Base-by-base conservation (phyloP, 805 yeast species). In the Lachancea cidri region DNA sequence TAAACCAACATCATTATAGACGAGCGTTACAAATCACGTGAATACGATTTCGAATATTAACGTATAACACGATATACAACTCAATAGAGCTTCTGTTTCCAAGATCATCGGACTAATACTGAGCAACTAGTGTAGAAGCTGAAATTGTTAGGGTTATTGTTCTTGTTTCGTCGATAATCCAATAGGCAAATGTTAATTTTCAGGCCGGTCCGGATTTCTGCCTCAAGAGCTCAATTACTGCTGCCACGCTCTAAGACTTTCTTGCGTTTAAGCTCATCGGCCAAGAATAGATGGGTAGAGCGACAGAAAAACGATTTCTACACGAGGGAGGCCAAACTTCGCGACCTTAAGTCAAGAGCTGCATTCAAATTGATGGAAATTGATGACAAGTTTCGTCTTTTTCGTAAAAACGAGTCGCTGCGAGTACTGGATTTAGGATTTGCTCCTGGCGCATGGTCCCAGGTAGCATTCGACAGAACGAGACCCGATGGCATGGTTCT, bases 381-480 rank as follows among this genome's bases (percentile, higher is more conserved):
- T 8, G 79, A 89, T 57, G 68, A 77, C 13, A 78, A 74, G 52
- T 84, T 70, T 62, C 60, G 68, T 24, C 45, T 93, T 2, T 80
- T 91, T 58, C 61, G 64, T 30, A 70, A 70, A 2, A 35, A 40
- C 5, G 41, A 35, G 9, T 70, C 77, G 0, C 71, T 66, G 48
- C 74, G 78, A 33, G 83, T 93, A 1, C 77, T 93, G 4, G 98
- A 93, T 65, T 66, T 93, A 35, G 96, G 96, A 0, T 88, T 79
- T 60, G 95, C 96, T 0, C 96, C 96, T 0, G 96, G 96, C 0
- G 88, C 95, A 3, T 87, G 96, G 96, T 77, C 91, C 6, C 95
- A 87, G 57, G 89, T 86, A 1, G 89, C 91, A 0, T 64, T 74
- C 6, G 76, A 75, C 39, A 60, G 74, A 41, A 71, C 79, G 1